Percentiles rank a stretch among this genome's conserved stretches.
phyloP scores from a whole-genome alignment of 371 early-diverging fungal species.

The Fennellomyces sp. region DNA sequence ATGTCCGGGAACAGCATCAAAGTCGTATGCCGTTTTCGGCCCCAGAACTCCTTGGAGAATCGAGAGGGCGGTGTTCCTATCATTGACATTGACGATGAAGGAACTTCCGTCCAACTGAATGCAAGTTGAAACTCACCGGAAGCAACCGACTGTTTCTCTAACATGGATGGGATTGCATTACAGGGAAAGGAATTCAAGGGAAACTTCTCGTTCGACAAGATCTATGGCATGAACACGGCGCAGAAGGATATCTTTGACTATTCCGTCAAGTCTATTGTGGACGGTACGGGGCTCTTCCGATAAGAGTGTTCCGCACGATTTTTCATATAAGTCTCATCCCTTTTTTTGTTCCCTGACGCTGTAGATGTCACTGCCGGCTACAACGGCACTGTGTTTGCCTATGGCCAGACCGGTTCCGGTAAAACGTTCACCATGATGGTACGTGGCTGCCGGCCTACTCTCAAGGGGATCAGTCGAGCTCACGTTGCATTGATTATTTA shows the following conservation, averaged over 20 bases:
- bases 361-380: constrained; percentile 79
- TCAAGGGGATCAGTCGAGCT: no score
- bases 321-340: constrained; percentile 1
- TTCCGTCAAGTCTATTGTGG: constrained; percentile 87
- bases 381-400: constrained; percentile 99
- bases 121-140: constrained; percentile 26
- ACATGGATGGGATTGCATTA: background rate
- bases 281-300: constrained; percentile 60
- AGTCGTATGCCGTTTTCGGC: constrained; percentile 97
- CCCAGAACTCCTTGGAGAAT: constrained; percentile 91
- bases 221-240: constrained; percentile 82
- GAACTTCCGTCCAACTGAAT: constrained; percentile 75
- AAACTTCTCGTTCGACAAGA: constrained; percentile 86
- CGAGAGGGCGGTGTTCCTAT: constrained; percentile 88
- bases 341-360: no score
- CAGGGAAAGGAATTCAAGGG: constrained; percentile 87
- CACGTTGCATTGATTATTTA: constrained; percentile 30
- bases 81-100: constrained; percentile 83
- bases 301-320: background rate
- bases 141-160: background rate
- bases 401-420: constrained; percentile 98
- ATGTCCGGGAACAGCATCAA: constrained; percentile 87
- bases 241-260: constrained; percentile 90
- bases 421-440: constrained; percentile 99
- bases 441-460: no score